phyloP scores from a whole-genome alignment of 768 basidiomycete species.

The Vararia minispora region DNA sequence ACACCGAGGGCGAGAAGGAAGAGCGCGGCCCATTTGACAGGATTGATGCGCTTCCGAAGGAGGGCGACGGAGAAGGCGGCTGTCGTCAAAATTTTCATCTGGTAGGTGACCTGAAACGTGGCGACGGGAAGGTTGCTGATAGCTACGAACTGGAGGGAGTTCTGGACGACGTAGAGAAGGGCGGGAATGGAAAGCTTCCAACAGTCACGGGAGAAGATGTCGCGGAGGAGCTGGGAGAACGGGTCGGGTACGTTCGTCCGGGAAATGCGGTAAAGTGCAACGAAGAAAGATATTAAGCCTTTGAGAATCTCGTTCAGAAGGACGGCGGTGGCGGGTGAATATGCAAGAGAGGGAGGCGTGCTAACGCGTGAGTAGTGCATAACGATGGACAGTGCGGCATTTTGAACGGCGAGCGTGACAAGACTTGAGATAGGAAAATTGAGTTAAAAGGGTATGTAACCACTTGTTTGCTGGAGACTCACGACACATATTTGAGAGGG shows the following conservation, averaged over 20 bases:
- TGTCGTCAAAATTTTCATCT: slow-evolving; percentile 98
- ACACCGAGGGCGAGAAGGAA: slow-evolving; percentile 87
- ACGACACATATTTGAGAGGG: slow-evolving; percentile 77
- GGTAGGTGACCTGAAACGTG: slow-evolving; percentile 95
- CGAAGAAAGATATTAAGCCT: slow-evolving; percentile 80
- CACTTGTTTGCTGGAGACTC: slow-evolving; percentile 22
- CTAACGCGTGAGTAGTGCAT: slow-evolving; percentile 98
- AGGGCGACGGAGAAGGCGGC: slow-evolving; percentile 85
- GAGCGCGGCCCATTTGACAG: slow-evolving; percentile 78
- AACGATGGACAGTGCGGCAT: slow-evolving; percentile 89
- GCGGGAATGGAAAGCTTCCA: slow-evolving; percentile 98
- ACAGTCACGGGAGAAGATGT: slow-evolving; percentile 85
- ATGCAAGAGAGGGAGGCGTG: slow-evolving; percentile 62
- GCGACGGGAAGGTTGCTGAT: slow-evolving; percentile 92
- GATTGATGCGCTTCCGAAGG: slow-evolving; percentile 60
- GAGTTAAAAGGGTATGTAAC: slow-evolving; percentile 1
- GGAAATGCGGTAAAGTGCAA: slow-evolving; percentile 43
- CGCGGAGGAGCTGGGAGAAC: slow-evolving; percentile 47
- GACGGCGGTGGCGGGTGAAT: slow-evolving; percentile 92
- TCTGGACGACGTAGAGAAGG: slow-evolving; percentile 91
- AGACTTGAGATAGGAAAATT: slow-evolving; percentile 31
- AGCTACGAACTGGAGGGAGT: slow-evolving; percentile 94
- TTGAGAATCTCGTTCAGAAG: slow-evolving; percentile 92
- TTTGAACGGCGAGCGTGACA: slow-evolving; percentile 86
- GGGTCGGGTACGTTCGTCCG: slow-evolving; percentile 27